Evolutionary conservation across 2,329 filamentous ascomycete genomes (phyloP).

Genomic region (Lachnellula subtilissima): DNA sequence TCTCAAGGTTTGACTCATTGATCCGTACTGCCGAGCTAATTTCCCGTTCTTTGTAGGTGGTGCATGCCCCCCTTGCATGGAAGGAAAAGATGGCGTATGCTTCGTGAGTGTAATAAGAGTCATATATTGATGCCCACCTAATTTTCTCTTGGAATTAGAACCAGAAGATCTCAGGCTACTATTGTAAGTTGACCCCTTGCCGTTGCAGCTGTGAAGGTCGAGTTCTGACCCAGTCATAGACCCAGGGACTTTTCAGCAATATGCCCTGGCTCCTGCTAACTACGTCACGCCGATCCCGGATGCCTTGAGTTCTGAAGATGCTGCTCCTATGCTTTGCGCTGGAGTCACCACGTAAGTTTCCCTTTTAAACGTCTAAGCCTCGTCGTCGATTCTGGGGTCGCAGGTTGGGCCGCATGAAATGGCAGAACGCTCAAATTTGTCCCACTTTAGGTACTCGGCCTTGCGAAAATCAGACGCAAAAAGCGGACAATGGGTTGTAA

Average conservation of each 20-base stretch:
- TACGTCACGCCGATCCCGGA: slow-evolving; percentile 69
- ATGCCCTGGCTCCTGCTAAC: slow-evolving; percentile 56
- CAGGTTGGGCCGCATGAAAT: slow-evolving; percentile 21
- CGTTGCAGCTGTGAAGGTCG: not conserved
- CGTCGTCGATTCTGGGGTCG: slow-evolving; percentile 5
- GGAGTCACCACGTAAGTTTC: slow-evolving; percentile 53
- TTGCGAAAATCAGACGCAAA: slow-evolving; percentile 56
- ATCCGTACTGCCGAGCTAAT: too few relatives aligned
- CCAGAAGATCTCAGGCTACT: slow-evolving; percentile 59
- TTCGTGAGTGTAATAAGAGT: slow-evolving; percentile 44
- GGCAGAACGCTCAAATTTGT: slow-evolving; percentile 14
- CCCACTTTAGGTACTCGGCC: slow-evolving; percentile 47
- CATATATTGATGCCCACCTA: slow-evolving; percentile 4
- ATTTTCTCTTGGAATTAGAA: slow-evolving; percentile 30
- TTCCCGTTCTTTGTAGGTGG: slow-evolving; percentile 25
- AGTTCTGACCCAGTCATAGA: slow-evolving; percentile 13
- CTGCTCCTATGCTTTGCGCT: slow-evolving; percentile 64
- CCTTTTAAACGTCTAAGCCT: slow-evolving; percentile 1
- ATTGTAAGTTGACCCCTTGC: slow-evolving; percentile 35
- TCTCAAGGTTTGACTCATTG: too few relatives aligned
- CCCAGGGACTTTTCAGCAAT: slow-evolving; percentile 70
- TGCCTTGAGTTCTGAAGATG: slow-evolving; percentile 50
- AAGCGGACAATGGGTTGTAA: slow-evolving; percentile 31
- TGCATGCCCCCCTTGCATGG: slow-evolving; percentile 47
- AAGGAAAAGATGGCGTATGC: slow-evolving; percentile 59